phyloP scores from a whole-genome alignment of 2,329 filamentous ascomycete species.

The Pezizomycotina sp. region DNA sequence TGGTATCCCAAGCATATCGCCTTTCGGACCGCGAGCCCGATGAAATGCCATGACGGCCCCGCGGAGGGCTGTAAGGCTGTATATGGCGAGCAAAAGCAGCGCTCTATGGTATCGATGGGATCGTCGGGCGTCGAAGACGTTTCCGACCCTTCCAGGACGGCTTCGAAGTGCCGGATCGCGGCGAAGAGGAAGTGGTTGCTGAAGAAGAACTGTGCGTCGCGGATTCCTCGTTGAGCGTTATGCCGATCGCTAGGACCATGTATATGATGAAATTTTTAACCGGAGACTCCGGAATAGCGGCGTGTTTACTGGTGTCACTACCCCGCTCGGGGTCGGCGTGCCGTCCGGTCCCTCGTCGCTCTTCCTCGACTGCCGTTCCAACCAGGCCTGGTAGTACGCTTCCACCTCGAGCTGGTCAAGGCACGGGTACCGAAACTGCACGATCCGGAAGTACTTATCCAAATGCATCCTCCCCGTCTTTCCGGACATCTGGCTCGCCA shows the following conservation, averaged over 20 bases:
- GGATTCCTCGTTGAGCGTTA: slow-evolving; percentile 17
- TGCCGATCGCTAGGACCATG: slow-evolving; percentile 18
- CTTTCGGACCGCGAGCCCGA: slow-evolving; percentile 16
- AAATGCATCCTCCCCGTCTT: slow-evolving; percentile 16
- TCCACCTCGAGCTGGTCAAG: slow-evolving; percentile 17
- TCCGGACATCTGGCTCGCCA: slow-evolving; percentile 18
- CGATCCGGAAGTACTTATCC: slow-evolving; percentile 20
- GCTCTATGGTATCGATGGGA: slow-evolving; percentile 18
- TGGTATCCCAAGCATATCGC: slow-evolving; percentile 18
- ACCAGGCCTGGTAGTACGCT: slow-evolving; percentile 18
- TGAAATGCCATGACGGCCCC: slow-evolving; percentile 19
- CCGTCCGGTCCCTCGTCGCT: slow-evolving; percentile 11
- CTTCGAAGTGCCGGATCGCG: slow-evolving; percentile 17
- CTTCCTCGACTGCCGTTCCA: slow-evolving; percentile 16
- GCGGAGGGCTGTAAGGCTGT: slow-evolving; percentile 17
- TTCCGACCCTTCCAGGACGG: slow-evolving; percentile 16
- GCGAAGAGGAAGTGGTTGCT: slow-evolving; percentile 19
- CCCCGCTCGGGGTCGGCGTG: too few species aligned
- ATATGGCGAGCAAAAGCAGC: slow-evolving; percentile 16
- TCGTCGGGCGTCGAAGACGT: slow-evolving; percentile 17
- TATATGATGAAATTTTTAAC: slow-evolving; percentile 20
- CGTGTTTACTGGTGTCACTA: too few species aligned
- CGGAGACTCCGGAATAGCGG: slow-evolving; percentile 16
- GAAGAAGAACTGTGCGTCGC: slow-evolving; percentile 15
- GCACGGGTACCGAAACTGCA: slow-evolving; percentile 16